Conservation (phyloP, 495 filamentous ascomycete genomes). For the Astrothelium macrocarpum region DNA sequence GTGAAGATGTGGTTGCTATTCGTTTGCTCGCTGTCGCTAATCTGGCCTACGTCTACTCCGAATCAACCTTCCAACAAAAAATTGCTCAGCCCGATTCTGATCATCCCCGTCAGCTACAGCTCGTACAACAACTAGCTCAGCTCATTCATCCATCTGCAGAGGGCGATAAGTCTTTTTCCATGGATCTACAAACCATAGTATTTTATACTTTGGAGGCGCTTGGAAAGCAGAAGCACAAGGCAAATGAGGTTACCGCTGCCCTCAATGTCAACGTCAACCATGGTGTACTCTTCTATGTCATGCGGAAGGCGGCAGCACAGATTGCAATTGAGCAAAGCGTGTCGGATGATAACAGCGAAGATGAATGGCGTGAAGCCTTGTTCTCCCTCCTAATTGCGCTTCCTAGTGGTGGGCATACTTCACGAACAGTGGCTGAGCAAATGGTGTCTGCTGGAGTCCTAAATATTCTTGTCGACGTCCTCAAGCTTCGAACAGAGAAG, state of each 20-base stretch:
- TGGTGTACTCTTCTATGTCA: conserved; percentile 86
- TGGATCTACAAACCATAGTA: conserved; percentile 72
- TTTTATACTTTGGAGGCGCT: conserved; percentile 72
- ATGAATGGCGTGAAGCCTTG: conserved; percentile 82
- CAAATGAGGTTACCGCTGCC: conserved; percentile 71
- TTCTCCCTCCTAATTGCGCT: conserved; percentile 74
- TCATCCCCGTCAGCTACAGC: conserved; percentile 78
- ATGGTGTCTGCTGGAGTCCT: conserved; percentile 81
- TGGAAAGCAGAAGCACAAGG: conserved; percentile 63
- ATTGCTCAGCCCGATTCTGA: conserved; percentile 81
- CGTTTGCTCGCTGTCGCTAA: conserved; percentile 85
- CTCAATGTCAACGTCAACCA: conserved; percentile 91
- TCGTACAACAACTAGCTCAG: conserved; percentile 86
- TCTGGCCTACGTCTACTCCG: conserved; percentile 76
- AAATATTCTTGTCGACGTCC: conserved; percentile 78
- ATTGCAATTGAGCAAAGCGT: conserved; percentile 48
- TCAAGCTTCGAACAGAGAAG: conserved; percentile 71
- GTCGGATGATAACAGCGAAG: conserved; percentile 50
- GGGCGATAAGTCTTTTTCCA: conserved; percentile 55
- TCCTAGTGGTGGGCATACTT: conserved; percentile 47
- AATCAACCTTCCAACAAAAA: conserved; percentile 70
- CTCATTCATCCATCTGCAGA: conserved; percentile 69
- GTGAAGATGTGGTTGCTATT: conserved; percentile 69
- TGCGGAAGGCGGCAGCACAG: conserved; percentile 78
- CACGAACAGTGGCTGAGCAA: conserved; percentile 53